Percentiles rank a stretch among this genome's conserved stretches.
Evolutionary conservation across 2,329 filamentous ascomycete genomes (phyloP).

Genomic region (Aspergillus carbonarius): DNA sequence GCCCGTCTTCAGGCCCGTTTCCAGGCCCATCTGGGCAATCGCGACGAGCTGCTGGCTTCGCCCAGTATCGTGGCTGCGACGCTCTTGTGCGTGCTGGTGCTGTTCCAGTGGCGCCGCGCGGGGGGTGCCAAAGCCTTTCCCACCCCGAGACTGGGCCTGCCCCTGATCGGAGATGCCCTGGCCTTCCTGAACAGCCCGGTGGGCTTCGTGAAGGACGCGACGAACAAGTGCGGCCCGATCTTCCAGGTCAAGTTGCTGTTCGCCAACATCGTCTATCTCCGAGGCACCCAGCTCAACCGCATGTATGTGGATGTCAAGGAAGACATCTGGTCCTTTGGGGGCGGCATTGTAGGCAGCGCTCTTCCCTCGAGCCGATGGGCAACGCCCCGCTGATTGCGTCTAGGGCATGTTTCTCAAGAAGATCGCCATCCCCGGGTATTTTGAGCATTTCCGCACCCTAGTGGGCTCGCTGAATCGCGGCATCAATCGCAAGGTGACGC

Average conservation of each 20-base stretch:
- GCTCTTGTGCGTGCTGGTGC: not conserved
- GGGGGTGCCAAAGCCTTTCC: not conserved
- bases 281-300: not conserved
- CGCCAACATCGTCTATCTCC: not conserved
- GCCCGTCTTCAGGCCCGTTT: not conserved
- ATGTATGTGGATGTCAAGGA: not conserved
- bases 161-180: not conserved
- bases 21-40: not conserved
- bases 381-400: not conserved
- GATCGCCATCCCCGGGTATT: slow-evolving; percentile 2
- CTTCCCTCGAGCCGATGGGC: not conserved
- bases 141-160: not conserved
- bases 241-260: not conserved
- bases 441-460: not conserved
- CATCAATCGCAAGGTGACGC: not conserved
- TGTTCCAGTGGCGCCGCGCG: not conserved
- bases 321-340: not conserved
- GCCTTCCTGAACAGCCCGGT: not conserved
- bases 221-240: not conserved
- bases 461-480: not conserved
- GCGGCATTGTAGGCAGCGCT: not conserved
- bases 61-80: not conserved
- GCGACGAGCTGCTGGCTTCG: not conserved
- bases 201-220: not conserved
- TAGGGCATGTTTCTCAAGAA: slow-evolving; percentile 4